Base-by-base conservation (phyloP, 495 filamentous ascomycete species). In the Penicillium bovifimosum region DNA sequence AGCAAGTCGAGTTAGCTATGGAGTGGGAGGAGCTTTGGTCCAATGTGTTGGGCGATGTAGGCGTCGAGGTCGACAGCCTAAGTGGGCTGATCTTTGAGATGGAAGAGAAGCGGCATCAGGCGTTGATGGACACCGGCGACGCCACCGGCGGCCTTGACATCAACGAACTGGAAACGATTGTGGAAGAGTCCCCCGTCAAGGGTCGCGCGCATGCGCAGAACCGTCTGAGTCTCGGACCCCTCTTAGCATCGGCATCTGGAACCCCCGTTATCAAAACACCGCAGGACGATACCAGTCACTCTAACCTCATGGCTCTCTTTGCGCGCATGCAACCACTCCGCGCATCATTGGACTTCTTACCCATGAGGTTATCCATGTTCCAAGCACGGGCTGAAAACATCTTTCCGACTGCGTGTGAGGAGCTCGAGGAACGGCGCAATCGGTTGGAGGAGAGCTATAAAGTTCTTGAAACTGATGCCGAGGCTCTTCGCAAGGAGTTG, bases 21-120 rank as follows among this genome's bases (percentile, higher is more conserved):
- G 93, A 98, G 59, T 98, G 92, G 92, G 91, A 96, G 65, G 93
- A 97, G 71, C 76, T 98, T 17, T 96, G 92, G 91, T 88, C 87
- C 57, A 88, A 78, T 62, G 90, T 97, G 16, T 73, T 98, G 14
- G 91, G 92, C 32, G 92, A 97, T 69, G 96, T 98, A 39, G 87
- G 88, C 33, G 80, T 85, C 47, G 93, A 98, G 68, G 81, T 96
- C 66, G 89, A 95, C 52, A 85, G 86, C 8, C 80, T 96, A 10
- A 81, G 82, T 64, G 78, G 84, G 29, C 72, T 95, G 35, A 86
- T 97, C 31, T 96, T 96, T 59, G 91, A 97, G 65, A 95, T 97
- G 88, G 92, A 98, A 68, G 92, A 96, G 69, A 83, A 86, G 50
- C 76, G 93, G 36, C 91, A 97, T 60, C 85, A 80, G 68, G 82